Percentiles rank a stretch among this genome's conserved stretches.
These are phyloP conservation scores for Zygosaccharomyces sapae DNA, from an alignment of 1,139 yeast species.

Conservation along the genomic window DNA sequence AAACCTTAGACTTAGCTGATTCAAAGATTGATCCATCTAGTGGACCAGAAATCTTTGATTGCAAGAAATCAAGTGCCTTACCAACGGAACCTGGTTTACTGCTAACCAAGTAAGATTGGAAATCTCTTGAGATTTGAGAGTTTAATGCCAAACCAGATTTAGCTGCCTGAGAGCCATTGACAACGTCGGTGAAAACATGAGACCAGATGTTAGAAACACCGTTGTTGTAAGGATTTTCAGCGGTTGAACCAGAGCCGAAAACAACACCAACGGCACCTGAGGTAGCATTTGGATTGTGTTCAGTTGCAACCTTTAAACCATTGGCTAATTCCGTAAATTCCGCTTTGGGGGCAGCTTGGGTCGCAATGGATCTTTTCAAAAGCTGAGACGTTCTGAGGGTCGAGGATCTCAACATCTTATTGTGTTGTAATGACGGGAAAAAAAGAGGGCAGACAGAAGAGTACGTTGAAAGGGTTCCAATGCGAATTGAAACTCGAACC, in stretches of 20 bases:
- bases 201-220: constrained; percentile 70
- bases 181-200: constrained; percentile 43
- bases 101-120: constrained; percentile 53
- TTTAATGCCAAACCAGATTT: constrained; percentile 47
- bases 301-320: constrained; percentile 71
- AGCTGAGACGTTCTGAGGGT: constrained; percentile 23
- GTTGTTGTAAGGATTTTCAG: constrained; percentile 74
- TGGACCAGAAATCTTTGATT: constrained; percentile 30
- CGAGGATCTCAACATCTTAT: constrained; percentile 30
- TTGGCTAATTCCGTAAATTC: constrained; percentile 66
- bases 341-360: constrained; percentile 53
- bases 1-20: constrained; percentile 39
- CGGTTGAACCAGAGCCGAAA: constrained; percentile 71
- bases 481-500: background rate
- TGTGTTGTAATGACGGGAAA: background rate
- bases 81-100: constrained; percentile 46
- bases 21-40: constrained; percentile 33
- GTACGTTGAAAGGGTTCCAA: no score
- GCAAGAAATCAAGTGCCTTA: constrained; percentile 39
- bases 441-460: background rate
- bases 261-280: constrained; percentile 65
- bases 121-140: constrained; percentile 48
- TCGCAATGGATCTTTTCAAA: constrained; percentile 42
- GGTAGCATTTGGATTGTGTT: constrained; percentile 52
- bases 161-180: constrained; percentile 34